Evolutionary conservation across 2,329 filamentous ascomycete genomes (phyloP), one percentile per base, ranked within the genome.

Genomic region (Cyphellophora attinorum): DNA sequence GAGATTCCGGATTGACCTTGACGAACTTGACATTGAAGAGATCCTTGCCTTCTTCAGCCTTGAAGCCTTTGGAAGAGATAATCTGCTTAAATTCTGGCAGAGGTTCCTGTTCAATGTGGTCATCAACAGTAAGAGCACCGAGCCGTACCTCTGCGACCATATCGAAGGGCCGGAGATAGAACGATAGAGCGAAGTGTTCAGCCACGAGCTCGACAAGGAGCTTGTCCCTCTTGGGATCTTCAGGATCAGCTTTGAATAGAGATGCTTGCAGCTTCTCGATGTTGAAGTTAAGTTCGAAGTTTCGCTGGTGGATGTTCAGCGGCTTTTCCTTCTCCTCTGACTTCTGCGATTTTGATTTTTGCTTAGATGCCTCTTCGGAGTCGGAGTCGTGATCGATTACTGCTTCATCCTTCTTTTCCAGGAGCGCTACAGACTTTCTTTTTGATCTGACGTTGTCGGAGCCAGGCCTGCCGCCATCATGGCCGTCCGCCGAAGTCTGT

Each of bases 281-380:
- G 6, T 85, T 86, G 58, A 99, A 98, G 47, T 88, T 93, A 63
- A 98, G 85, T 55, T 98, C 86, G 48, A 99, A 96, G 44, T 81
- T 89, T 29, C 84, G 81, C 50, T 95, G 88, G 50, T 93, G 84
- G 30, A 91, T 66, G 51, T 82, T 84, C 37, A 38, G 36, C 6
- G 38, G 53, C 16, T 31, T 31, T 11, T 31, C 29, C 13, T 17
- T 18, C 6, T 19, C 3, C 36, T 52, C 52, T 11, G 41, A 72
- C 41, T 88, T 76, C 50, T 84, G 72, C 39, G 81, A 83, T n/a
- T n/a, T n/a, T 19, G 69, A 62, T 19, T 81, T 83, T 19, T 69
- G 62, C 19, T 79, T 73, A 5, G 75, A 64, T 19, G 79, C 70
- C 23, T 68, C 64, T 36, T 83, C 62, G 6, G 56, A 57, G 33